phyloP scores from a whole-genome alignment of 352 stramenopile species.

The Phytophthora sp. region DNA sequence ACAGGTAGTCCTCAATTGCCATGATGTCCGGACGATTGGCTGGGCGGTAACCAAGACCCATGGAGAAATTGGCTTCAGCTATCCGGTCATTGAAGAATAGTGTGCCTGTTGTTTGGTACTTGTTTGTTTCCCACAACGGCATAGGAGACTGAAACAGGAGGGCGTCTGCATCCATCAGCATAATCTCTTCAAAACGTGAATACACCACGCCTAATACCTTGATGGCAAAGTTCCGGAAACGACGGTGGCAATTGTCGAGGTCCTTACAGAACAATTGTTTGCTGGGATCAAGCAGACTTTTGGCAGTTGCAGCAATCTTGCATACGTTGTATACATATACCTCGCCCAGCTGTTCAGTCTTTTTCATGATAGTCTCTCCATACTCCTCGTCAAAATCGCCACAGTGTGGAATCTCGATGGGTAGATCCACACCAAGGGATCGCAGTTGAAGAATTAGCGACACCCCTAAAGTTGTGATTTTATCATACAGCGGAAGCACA shows the following conservation, averaged over 20 bases:
- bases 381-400: slow-evolving; percentile 59
- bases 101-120: slow-evolving; percentile 60
- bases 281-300: slow-evolving; percentile 27
- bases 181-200: slow-evolving; percentile 73
- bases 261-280: slow-evolving; percentile 61
- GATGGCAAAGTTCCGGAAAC: slow-evolving; percentile 66
- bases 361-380: slow-evolving; percentile 37
- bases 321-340: slow-evolving; percentile 77
- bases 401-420: slow-evolving; percentile 75
- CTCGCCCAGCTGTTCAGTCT: slow-evolving; percentile 39
- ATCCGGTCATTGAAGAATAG: slow-evolving; percentile 78
- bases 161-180: slow-evolving; percentile 79
- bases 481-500: slow-evolving; percentile 70
- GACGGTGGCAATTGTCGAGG: slow-evolving; percentile 45
- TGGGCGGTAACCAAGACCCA: slow-evolving; percentile 30
- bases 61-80: slow-evolving; percentile 31
- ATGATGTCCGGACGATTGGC: slow-evolving; percentile 32
- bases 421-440: slow-evolving; percentile 54
- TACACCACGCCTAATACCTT: slow-evolving; percentile 70
- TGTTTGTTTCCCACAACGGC: slow-evolving; percentile 55
- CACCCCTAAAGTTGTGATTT: slow-evolving; percentile 60
- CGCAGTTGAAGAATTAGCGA: slow-evolving; percentile 71
- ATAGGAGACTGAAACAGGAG: slow-evolving; percentile 68
- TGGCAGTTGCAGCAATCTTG: slow-evolving; percentile 37
- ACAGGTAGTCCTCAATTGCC: slow-evolving; percentile 42